Evolutionary conservation across 2,329 filamentous ascomycete genomes (phyloP).

Genomic region (Beauveria asiatica): DNA sequence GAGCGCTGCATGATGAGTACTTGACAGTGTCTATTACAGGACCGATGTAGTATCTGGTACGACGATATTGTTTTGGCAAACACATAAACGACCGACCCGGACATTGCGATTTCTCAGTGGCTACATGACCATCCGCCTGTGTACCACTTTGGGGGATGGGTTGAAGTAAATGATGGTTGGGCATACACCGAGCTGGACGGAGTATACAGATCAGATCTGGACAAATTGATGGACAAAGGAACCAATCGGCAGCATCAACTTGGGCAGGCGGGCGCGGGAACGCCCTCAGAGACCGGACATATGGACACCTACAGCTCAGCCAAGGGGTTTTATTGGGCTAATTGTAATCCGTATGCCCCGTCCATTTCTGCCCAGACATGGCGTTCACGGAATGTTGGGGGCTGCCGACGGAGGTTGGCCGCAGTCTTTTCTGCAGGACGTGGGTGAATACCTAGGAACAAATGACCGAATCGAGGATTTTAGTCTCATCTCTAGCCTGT

Average conservation of each 20-base stretch:
- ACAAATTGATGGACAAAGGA: neutral
- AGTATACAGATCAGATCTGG: neutral
- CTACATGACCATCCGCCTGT: too few relatives aligned
- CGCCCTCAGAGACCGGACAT: neutral
- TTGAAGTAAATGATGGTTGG: neutral
- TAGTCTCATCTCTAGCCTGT: too few relatives aligned
- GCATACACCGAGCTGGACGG: neutral
- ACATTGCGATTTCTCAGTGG: neutral
- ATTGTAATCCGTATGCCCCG: neutral
- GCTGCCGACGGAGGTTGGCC: neutral
- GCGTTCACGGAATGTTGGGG: neutral
- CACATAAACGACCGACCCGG: neutral
- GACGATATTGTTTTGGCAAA: neutral
- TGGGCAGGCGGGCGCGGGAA: neutral
- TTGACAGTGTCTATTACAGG: neutral
- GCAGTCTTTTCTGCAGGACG: neutral
- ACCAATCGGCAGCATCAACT: neutral
- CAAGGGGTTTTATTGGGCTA: neutral
- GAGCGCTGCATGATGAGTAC: neutral
- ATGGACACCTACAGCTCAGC: neutral
- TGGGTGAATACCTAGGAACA: neutral
- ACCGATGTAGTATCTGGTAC: neutral
- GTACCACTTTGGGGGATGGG: neutral
- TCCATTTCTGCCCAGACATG: neutral
- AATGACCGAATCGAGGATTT: neutral